Percentiles rank a stretch among this genome's conserved stretches.
phyloP scores from a whole-genome alignment of 805 yeast genomes.

The Saccharomycopsis javanensis region DNA sequence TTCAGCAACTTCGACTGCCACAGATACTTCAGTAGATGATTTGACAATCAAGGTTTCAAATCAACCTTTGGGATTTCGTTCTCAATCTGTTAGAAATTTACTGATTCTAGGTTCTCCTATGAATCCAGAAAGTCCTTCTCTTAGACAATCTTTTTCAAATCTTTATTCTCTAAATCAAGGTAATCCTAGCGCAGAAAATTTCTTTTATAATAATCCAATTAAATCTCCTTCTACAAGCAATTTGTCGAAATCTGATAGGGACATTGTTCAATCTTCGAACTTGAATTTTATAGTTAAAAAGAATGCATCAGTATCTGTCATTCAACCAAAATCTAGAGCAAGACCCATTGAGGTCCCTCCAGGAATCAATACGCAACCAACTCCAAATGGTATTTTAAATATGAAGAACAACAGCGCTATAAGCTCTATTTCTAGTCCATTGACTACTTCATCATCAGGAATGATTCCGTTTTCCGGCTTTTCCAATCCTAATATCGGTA shows the following conservation, averaged over 20 bases:
- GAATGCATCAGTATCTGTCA: slow-evolving; percentile 16
- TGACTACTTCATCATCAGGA: slow-evolving; percentile 21
- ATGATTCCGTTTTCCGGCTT: slow-evolving; percentile 67
- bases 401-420: slow-evolving; percentile 21
- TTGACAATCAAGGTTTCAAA: background rate
- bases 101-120: slow-evolving; percentile 1
- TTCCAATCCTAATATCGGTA: slow-evolving; percentile 48
- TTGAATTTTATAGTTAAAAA: background rate
- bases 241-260: slow-evolving; percentile 1
- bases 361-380: slow-evolving; percentile 26
- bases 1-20: background rate
- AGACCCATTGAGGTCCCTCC: slow-evolving; percentile 35
- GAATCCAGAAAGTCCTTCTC: background rate
- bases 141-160: background rate
- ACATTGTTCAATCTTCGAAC: slow-evolving; percentile 2
- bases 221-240: slow-evolving; percentile 4
- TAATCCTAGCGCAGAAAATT: slow-evolving; percentile 7
- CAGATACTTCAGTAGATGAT: background rate
- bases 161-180: background rate
- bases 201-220: slow-evolving; percentile 14
- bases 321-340: slow-evolving; percentile 18
- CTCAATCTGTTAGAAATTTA: background rate
- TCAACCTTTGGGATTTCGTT: background rate
- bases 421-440: slow-evolving; percentile 44
- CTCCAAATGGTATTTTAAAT: background rate